Evolutionary conservation across 2,329 filamentous ascomycete genomes (phyloP), one percentile per base, ranked within the genome.

Genomic region (Colletotrichum sp.): DNA sequence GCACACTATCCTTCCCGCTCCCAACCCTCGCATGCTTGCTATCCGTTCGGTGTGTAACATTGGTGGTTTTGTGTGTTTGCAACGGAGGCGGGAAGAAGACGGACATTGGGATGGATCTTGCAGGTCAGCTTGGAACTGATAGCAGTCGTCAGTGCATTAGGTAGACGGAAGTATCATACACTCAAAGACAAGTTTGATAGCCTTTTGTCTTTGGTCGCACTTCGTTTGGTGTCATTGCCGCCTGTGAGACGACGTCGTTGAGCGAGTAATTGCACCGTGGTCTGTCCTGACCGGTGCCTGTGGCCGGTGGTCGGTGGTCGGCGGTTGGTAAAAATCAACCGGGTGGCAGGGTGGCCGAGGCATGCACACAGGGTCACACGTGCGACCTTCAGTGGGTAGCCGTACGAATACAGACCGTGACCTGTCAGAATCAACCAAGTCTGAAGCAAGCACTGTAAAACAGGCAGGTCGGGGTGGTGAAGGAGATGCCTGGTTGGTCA

Each of bases 381-480:
- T 51, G n/a, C 43, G 43, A 51, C 43, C 21, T 13, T 11, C 54
- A 27, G 54, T 7, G 8, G 54, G n/a, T 13, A 21, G 43, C n/a
- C 43, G 43, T 51, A 13, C 43, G 11, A 51, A 51, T 51, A 51
- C 69, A 24, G 43, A 27, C 18, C 12, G 36, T 5, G 18, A 15
- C 57, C 57, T 61, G 57, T 61, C 8, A 61, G 13, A 61, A 61
- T 61, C 33, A 34, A n/a, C 31, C 18, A 15, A 34, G 12, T 38
- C 36, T 62, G 55, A 57, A 61, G 63, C 64, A 73, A 67, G 63
- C 71, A 73, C 71, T 70, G 71, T 73, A 63, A 63, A 66, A 51
- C 34, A 29, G 55, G 47, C 34, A 51, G 47, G 43, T 65, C 27
- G 24, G 31, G 18, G 33, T 57, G 57, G 72, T 72, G 63, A 72